These are phyloP conservation scores for Fusarium burgessii DNA, from an alignment of 2,329 filamentous ascomycete species.

Conservation along the genomic window DNA sequence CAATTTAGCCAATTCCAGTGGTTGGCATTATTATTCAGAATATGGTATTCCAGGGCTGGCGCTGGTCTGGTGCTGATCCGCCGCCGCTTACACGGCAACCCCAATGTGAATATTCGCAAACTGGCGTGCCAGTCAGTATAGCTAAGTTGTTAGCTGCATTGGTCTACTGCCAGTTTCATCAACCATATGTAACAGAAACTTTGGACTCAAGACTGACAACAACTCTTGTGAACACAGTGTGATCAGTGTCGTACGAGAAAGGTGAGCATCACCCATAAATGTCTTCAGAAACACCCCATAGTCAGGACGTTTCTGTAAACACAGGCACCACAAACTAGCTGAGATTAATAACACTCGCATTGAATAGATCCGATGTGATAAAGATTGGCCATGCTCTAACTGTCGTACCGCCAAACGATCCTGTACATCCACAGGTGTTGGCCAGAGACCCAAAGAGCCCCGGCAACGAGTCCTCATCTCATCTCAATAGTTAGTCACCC, in stretches of 20 bases:
- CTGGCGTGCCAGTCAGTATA: background rate
- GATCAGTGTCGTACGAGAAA: conserved; percentile 59
- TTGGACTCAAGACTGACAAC: conserved; percentile 11
- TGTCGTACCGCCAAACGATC: conserved; percentile 65
- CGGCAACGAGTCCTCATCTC: conserved; percentile 70
- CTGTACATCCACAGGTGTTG: conserved; percentile 67
- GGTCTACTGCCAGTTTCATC: background rate
- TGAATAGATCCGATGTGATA: conserved; percentile 68
- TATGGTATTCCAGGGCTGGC: background rate
- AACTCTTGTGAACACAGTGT: conserved; percentile 50
- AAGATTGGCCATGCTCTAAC: conserved; percentile 69
- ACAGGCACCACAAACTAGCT: background rate
- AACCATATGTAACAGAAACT: background rate
- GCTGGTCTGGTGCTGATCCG: too few species aligned
- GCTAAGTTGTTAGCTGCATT: background rate
- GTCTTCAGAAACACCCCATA: conserved; percentile 11
- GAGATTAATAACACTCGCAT: conserved; percentile 36
- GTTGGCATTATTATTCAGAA: background rate
- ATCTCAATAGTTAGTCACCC: conserved; percentile 66
- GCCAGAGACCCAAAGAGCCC: conserved; percentile 66
- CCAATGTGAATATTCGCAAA: background rate
- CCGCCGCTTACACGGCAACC: background rate
- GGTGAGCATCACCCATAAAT: conserved; percentile 47
- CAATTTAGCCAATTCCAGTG: conserved; percentile 14
- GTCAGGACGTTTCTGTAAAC: conserved; percentile 1